phyloP scores from a whole-genome alignment of 805 yeast species.

The Starmera caribaea region DNA sequence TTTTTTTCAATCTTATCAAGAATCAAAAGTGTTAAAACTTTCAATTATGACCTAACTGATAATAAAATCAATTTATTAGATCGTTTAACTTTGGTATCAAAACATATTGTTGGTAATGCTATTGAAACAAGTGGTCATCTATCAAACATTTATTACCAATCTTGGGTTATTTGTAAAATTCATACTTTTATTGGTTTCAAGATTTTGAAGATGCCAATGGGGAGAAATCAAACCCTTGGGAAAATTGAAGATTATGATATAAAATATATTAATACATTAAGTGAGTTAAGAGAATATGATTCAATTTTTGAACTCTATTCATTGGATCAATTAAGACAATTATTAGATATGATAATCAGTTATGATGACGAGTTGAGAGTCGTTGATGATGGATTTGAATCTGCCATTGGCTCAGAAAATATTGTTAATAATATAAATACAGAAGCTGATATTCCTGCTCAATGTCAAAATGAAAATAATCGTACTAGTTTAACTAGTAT shows the following conservation, averaged over 20 bases:
- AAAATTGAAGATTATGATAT: conserved; percentile 2
- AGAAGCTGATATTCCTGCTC: too few species aligned
- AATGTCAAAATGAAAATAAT: too few species aligned
- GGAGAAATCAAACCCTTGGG: conserved; percentile 1
- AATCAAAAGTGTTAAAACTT: conserved; percentile 10
- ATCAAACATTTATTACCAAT: conserved; percentile 16
- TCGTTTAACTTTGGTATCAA: conserved; percentile 2
- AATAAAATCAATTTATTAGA: conserved; percentile 6
- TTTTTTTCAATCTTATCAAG: conserved; percentile 10
- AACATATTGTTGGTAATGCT: background rate
- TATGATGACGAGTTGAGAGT: conserved; percentile 1
- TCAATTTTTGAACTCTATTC: conserved; percentile 8
- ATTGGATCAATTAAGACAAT: conserved; percentile 5
- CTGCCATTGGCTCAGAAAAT: too few species aligned
- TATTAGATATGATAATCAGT: background rate
- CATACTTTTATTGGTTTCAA: conserved; percentile 10
- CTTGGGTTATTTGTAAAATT: conserved; percentile 16
- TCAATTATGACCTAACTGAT: conserved; percentile 1
- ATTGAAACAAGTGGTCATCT: conserved; percentile 1
- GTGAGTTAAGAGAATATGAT: conserved; percentile 8
- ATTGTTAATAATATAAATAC: too few species aligned
- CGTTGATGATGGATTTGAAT: conserved; percentile 1
- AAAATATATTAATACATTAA: conserved; percentile 6
- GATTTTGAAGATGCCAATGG: conserved; percentile 6
- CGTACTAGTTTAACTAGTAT: too few species aligned